Percentiles rank a stretch among this genome's conserved stretches.
phyloP scores from a whole-genome alignment of 164 flowering plant species.

The Amborella trichopoda region DNA sequence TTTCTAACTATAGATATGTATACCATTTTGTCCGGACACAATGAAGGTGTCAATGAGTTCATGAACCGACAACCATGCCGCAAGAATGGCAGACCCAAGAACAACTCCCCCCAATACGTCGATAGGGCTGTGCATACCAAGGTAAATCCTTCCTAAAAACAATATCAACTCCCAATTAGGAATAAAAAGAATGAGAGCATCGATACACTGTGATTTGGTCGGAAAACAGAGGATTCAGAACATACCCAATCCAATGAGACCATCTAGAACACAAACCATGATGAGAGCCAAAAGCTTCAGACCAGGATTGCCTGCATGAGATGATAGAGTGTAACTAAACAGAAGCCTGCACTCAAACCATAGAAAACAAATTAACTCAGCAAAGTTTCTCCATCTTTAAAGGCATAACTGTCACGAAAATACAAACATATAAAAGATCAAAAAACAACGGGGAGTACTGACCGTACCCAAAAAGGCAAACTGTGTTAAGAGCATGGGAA shows the following conservation, averaged over 20 bases:
- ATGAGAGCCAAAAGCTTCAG: slow-evolving; percentile 24
- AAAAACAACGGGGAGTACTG: too few species aligned
- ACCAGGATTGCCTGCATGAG: too few species aligned
- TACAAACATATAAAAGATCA: too few species aligned
- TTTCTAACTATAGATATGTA: slow-evolving; percentile 3
- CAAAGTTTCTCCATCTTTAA: too few species aligned
- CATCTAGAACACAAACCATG: slow-evolving; percentile 42
- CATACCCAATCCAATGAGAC: slow-evolving; percentile 62
- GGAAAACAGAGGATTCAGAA: not conserved
- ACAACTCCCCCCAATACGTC: slow-evolving; percentile 70
- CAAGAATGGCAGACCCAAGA: slow-evolving; percentile 56
- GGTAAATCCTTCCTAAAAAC: slow-evolving; percentile 86
- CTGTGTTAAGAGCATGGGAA: slow-evolving; percentile 95
- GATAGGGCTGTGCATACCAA: slow-evolving; percentile 93
- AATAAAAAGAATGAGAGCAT: not conserved
- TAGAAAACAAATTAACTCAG: too few species aligned
- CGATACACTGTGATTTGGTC: not conserved
- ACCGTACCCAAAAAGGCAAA: slow-evolving; percentile 84
- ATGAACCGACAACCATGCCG: slow-evolving; percentile 59
- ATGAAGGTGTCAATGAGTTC: slow-evolving; percentile 54
- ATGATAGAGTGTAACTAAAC: slow-evolving; percentile 42
- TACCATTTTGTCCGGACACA: slow-evolving; percentile 81
- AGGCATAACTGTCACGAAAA: too few species aligned
- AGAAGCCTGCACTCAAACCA: slow-evolving; percentile 68
- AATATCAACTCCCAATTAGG: not conserved